Evolutionary conservation across 2,329 filamentous ascomycete genomes (phyloP).

Genomic region (Epichloe sp.): DNA sequence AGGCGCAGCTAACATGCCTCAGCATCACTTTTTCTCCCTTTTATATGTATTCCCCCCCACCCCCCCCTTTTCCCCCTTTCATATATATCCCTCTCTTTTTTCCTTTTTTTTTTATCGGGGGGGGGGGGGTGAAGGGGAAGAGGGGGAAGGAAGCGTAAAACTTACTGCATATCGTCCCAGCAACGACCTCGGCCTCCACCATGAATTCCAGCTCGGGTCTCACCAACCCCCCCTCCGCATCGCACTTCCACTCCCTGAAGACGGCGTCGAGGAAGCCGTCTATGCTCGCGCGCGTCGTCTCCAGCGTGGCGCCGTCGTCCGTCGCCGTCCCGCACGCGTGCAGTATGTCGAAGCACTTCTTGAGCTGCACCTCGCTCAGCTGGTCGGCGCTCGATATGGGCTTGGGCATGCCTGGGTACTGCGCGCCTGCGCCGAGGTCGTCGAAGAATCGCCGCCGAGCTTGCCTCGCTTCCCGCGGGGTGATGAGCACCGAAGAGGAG

Average conservation of each 20-base stretch:
- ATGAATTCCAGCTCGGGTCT: constrained; percentile 17
- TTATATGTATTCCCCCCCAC: too few relatives aligned
- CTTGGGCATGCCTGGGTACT: constrained; percentile 7
- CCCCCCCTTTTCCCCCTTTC: fast-evolving
- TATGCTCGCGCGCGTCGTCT: constrained; percentile 16
- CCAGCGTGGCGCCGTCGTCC: constrained; percentile 10
- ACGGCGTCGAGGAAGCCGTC: constrained; percentile 20
- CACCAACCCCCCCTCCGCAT: constrained; percentile 1
- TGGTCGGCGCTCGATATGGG: constrained; percentile 14
- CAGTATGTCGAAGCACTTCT: constrained; percentile 20
- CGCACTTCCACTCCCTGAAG: constrained; percentile 16
- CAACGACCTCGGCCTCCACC: constrained; percentile 14
- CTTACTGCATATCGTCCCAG: constrained; percentile 18
- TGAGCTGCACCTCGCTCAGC: constrained; percentile 15
- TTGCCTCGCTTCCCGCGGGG: constrained; percentile 1
- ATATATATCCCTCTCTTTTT: too few relatives aligned
- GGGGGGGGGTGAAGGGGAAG: too few relatives aligned
- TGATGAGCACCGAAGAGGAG: background rate
- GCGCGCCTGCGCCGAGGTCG: constrained; percentile 11
- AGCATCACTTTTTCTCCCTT: background rate
- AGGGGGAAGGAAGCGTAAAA: too few relatives aligned
- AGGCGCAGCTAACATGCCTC: background rate
- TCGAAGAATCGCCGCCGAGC: constrained; percentile 12
- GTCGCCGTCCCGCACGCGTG: constrained; percentile 19
- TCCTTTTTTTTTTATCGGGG: background rate